Base-by-base conservation (phyloP, 2,329 filamentous ascomycete genomes). In the Colletotrichum salicis region DNA sequence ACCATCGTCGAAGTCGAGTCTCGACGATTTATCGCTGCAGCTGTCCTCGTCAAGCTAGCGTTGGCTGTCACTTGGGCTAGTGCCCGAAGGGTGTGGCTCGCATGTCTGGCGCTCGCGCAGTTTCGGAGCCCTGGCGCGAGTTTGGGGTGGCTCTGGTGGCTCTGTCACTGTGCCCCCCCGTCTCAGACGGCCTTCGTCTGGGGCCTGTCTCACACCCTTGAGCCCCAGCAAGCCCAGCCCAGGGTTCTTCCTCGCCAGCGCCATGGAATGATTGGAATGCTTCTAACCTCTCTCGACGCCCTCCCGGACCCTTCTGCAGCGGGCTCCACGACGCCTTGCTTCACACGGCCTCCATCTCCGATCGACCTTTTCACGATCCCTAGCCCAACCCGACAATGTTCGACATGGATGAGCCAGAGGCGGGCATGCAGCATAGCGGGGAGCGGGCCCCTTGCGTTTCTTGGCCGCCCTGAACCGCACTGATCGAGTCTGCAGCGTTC, bases 151-250 rank as follows among this genome's bases (percentile, higher is more conserved):
- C 24, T 27, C 24, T 41, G 37, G 37, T 41, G 37, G 37, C 37
- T 41, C 37, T 41, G 41, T 10, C 19, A 56, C 22, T 35, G 45
- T 52, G 51, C 62, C 63, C 62, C 63, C 61, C 57, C 61, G 61
- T 60, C 75, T 76, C 77, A 76, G 74, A 80, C 78, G 76, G 73
- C 63, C 72, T 68, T 68, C 72, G 78, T 79, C 77, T 75, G 77
- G 77, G 72, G 70, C 70, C 56, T 74, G 78, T 80, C 77, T 80
- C 78, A 79, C 29, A 72, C 67, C 68, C 71, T 31, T 54, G 62
- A 59, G 56, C 33, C 58, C 71, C 55, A 70, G 29, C 4, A 41
- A 33, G 48, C 19, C 48, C 37, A 3, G 68, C 64, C 33, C 69
- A 63, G 35, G 60, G 64, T 51, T 51, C 27, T 27, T 54, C 68